Base-by-base conservation (phyloP, 2,329 filamentous ascomycete species). In the Xylaria hypoxylon region DNA sequence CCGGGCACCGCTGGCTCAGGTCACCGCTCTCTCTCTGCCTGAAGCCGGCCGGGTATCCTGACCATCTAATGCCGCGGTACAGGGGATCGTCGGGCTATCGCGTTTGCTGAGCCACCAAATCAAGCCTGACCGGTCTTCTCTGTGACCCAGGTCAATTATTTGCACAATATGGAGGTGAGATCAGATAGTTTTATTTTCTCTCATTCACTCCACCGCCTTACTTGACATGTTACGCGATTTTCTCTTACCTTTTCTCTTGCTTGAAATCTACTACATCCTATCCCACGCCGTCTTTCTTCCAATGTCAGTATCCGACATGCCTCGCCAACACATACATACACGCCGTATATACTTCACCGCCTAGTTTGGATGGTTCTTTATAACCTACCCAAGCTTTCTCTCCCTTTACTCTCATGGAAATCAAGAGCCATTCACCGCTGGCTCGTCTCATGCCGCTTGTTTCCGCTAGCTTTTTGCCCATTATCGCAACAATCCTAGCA, bases 51-150 rank as follows among this genome's bases (percentile, higher is more conserved):
- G 51, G 68, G 58, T 48, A 68, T 69, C 65, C 62, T 70, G 61
- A 66, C 72, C 70, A 70, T 72, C 65, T 38, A 61, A 76, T 74
- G 75, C 71, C 68, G 65, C 67, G 64, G 72, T 68, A 68, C 72
- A 71, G 70, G 71, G 73, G 71, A 72, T 62, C 64, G 65, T 70
- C 71, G 70, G 72, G 72, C 68, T 70, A 62, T 64, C 65, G 70
- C 62, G 68, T 73, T 70, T 71, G 67, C 70, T 69, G 72, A 70
- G 65, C 71, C 67, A 68, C 67, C 70, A 70, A 72, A 70, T 60
- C 59, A 58, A 59, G 60, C 57, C 59, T 62, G 52, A 57, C 53
- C 38, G 45, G 45, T 19, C 53, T 45, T 65, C 40, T 40, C 57
- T 59, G 52, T 59, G 42, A 55, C 42, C 48, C 44, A 47, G 58